These are phyloP conservation scores for Crithidia fasciculata DNA, from an alignment of 208 protist genomes.

Conservation along the genomic window DNA sequence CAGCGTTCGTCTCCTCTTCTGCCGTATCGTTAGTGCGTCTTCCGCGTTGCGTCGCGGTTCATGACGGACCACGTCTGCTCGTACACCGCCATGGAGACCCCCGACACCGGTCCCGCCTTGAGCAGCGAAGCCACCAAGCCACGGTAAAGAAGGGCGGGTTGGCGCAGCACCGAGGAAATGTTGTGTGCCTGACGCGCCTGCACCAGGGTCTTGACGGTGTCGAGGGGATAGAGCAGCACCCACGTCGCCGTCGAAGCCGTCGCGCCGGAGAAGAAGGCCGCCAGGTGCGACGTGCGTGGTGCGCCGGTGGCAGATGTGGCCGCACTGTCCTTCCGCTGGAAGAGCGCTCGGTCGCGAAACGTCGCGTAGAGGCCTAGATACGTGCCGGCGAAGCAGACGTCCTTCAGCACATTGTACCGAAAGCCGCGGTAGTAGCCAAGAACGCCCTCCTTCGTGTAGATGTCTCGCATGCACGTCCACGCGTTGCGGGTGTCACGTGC, in stretches of 20 bases:
- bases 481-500: constrained; percentile 57
- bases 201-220: constrained; percentile 88
- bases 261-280: constrained; percentile 65
- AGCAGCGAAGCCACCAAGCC: constrained; percentile 75
- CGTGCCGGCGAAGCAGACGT: constrained; percentile 72
- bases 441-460: constrained; percentile 62
- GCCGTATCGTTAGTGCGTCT: background rate
- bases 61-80: constrained; percentile 39
- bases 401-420: constrained; percentile 71
- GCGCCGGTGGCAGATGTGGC: background rate
- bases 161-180: constrained; percentile 22
- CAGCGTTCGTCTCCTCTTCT: too few species aligned
- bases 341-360: constrained; percentile 21
- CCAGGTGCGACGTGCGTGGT: constrained; percentile 18
- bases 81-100: constrained; percentile 79
- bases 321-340: background rate
- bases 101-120: constrained; percentile 79
- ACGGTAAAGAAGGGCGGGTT: constrained; percentile 55
- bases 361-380: constrained; percentile 84
- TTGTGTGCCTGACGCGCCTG: constrained; percentile 62
- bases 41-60: background rate
- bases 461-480: constrained; percentile 73
- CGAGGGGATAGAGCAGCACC: constrained; percentile 77
- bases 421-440: constrained; percentile 84
- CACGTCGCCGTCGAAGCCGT: constrained; percentile 76